phyloP scores from a whole-genome alignment of 768 basidiomycete genomes.

The Suillus subalutaceus region DNA sequence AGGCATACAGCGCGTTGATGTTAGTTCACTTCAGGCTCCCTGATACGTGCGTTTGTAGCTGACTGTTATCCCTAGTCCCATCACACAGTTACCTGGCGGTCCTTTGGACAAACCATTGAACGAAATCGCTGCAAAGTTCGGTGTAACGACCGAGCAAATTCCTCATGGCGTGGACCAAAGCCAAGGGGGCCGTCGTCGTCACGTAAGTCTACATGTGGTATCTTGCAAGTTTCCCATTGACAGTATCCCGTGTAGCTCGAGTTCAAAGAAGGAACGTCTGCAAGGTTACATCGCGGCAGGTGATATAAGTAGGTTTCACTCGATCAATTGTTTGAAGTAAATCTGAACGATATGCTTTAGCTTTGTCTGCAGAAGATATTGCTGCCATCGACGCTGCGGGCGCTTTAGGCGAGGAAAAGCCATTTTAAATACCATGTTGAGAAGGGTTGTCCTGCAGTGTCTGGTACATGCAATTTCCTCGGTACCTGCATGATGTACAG shows the following conservation, averaged over 20 bases:
- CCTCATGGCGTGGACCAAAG: slow-evolving; percentile 35
- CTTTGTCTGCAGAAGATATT: slow-evolving; percentile 51
- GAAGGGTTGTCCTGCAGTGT: background rate
- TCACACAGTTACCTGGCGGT: slow-evolving; percentile 61
- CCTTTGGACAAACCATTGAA: slow-evolving; percentile 64
- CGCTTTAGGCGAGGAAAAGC: slow-evolving; percentile 21
- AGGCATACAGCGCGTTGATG: slow-evolving; percentile 59
- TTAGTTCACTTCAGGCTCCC: slow-evolving; percentile 21
- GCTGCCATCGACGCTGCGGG: slow-evolving; percentile 57
- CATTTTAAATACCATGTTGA: background rate
- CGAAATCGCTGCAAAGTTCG: slow-evolving; percentile 42
- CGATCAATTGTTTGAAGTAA: background rate
- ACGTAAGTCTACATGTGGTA: slow-evolving; percentile 45
- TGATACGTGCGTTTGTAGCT: slow-evolving; percentile 40
- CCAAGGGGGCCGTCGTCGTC: slow-evolving; percentile 66
- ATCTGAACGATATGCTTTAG: slow-evolving; percentile 6
- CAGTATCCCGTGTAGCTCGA: slow-evolving; percentile 44
- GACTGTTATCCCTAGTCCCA: slow-evolving; percentile 26
- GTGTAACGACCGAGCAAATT: background rate
- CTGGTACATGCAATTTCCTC: background rate
- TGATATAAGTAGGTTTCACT: slow-evolving; percentile 52
- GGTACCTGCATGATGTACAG: background rate
- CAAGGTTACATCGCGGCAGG: slow-evolving; percentile 70
- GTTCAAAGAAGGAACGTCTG: slow-evolving; percentile 66
- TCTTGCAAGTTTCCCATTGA: background rate